phyloP scores from a whole-genome alignment of 2,329 filamentous ascomycete genomes.

The Colletotrichum tropicicola region DNA sequence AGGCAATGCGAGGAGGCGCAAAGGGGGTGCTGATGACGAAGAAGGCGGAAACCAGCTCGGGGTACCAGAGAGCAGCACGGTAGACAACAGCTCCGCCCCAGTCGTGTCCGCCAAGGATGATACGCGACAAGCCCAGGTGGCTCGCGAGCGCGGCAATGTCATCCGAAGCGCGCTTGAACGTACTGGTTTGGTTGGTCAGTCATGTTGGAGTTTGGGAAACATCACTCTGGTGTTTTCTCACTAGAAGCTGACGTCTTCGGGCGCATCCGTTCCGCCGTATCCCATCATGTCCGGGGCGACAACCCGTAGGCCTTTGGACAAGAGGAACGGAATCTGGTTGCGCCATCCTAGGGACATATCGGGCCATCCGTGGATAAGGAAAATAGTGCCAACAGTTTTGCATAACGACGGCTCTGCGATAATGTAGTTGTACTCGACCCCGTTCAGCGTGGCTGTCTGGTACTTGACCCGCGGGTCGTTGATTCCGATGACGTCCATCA shows the following conservation, averaged over 20 bases:
- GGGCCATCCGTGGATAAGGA: constrained; percentile 73
- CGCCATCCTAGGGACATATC: constrained; percentile 81
- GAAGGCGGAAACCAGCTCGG: constrained; percentile 71
- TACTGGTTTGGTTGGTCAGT: constrained; percentile 62
- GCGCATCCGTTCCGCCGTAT: constrained; percentile 75
- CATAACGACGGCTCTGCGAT: constrained; percentile 52
- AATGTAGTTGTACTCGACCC: constrained; percentile 71
- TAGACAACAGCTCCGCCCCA: constrained; percentile 81
- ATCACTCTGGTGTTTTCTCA: background rate
- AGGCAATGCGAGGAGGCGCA: constrained; percentile 57
- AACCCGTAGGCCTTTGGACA: constrained; percentile 73
- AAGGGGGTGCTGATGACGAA: constrained; percentile 82
- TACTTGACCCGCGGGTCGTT: constrained; percentile 1
- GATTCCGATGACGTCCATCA: background rate
- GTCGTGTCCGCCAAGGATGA: constrained; percentile 85
- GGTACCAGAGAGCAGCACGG: constrained; percentile 74
- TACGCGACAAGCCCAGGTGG: constrained; percentile 52
- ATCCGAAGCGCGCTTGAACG: constrained; percentile 72
- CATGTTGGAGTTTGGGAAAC: background rate
- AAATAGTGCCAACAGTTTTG: constrained; percentile 47
- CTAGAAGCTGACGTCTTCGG: constrained; percentile 44
- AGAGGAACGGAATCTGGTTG: constrained; percentile 77
- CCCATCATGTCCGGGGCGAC: constrained; percentile 82
- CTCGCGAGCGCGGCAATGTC: constrained; percentile 76
- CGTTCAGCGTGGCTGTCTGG: constrained; percentile 38